Evolutionary conservation across 2,329 filamentous ascomycete species (phyloP).

Genomic region (Esteya vermicola): DNA sequence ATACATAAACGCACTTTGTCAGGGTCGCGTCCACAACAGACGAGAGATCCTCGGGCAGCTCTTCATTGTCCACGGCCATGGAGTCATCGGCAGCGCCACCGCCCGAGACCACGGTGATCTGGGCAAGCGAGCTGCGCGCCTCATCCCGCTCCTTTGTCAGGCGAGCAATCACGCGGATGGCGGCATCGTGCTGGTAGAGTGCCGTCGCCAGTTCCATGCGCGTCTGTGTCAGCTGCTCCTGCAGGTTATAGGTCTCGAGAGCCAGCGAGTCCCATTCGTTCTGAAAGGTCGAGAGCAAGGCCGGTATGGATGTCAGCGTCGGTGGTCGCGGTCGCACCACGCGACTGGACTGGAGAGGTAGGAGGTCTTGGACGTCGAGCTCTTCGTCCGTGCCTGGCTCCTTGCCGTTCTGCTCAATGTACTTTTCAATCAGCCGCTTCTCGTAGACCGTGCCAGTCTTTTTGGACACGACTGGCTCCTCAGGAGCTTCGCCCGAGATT

Average conservation of each 20-base stretch:
- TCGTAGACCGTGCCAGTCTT: slow-evolving; percentile 87
- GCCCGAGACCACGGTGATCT: slow-evolving; percentile 59
- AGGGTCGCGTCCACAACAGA: slow-evolving; percentile 69
- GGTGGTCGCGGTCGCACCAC: slow-evolving; percentile 81
- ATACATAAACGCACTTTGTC: slow-evolving; percentile 51
- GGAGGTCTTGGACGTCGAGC: slow-evolving; percentile 67
- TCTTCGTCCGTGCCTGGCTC: slow-evolving; percentile 85
- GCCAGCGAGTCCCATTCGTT: slow-evolving; percentile 96
- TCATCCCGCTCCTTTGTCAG: slow-evolving; percentile 87
- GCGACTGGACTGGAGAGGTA: slow-evolving; percentile 72
- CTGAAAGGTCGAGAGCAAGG: slow-evolving; percentile 85
- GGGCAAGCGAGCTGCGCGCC: slow-evolving; percentile 75
- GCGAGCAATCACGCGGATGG: slow-evolving; percentile 85
- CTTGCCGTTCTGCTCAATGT: slow-evolving; percentile 82
- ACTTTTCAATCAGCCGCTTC: slow-evolving; percentile 86
- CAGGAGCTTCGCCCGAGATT: slow-evolving; percentile 86
- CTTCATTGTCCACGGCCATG: slow-evolving; percentile 83
- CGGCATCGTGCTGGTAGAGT: slow-evolving; percentile 93
- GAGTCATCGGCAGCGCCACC: slow-evolving; percentile 54
- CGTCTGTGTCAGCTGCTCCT: slow-evolving; percentile 79
- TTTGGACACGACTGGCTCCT: slow-evolving; percentile 86
- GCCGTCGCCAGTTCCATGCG: slow-evolving; percentile 87
- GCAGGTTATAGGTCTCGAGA: slow-evolving; percentile 79
- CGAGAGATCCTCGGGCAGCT: slow-evolving; percentile 56
- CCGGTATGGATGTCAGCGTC: slow-evolving; percentile 89